phyloP scores from a whole-genome alignment of 129 eudicot species.

The Flaveria robusta region DNA sequence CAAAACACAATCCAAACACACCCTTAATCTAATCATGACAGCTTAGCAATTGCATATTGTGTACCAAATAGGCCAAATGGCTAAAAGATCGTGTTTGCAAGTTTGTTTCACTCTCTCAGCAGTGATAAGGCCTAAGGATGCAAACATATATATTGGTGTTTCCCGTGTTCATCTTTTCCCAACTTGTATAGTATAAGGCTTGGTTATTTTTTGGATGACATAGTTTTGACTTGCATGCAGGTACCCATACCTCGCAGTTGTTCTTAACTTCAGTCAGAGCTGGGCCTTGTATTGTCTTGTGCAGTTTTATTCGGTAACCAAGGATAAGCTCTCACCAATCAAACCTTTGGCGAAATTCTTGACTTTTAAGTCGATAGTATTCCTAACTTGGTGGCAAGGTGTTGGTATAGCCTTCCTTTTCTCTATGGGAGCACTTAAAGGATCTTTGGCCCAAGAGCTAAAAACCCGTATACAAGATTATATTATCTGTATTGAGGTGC shows the following conservation, averaged over 20 bases:
- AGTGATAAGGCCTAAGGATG: background rate
- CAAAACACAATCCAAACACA: no score
- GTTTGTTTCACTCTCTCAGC: background rate
- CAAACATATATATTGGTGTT: background rate
- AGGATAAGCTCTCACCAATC: slow-evolving; percentile 77
- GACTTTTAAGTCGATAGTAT: slow-evolving; percentile 85
- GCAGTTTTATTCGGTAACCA: slow-evolving; percentile 88
- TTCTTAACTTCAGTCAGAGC: slow-evolving; percentile 88
- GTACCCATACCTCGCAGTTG: slow-evolving; percentile 89
- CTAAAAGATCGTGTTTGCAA: background rate
- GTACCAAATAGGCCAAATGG: background rate
- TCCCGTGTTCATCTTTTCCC: background rate
- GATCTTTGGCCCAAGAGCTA: slow-evolving; percentile 77
- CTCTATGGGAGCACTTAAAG: slow-evolving; percentile 82
- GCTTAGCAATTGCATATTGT: background rate
- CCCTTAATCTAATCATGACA: background rate
- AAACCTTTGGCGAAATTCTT: slow-evolving; percentile 94
- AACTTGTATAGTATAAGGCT: background rate
- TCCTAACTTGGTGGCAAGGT: slow-evolving; percentile 99
- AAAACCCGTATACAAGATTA: slow-evolving; percentile 86
- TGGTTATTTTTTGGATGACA: background rate
- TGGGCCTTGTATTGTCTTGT: slow-evolving; percentile 99
- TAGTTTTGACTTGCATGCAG: slow-evolving; percentile 50
- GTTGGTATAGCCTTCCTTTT: slow-evolving; percentile 83
- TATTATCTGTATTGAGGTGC: slow-evolving; percentile 88